Base-by-base conservation (phyloP, 2,329 filamentous ascomycete genomes). In the Talaromyces funiculosus region DNA sequence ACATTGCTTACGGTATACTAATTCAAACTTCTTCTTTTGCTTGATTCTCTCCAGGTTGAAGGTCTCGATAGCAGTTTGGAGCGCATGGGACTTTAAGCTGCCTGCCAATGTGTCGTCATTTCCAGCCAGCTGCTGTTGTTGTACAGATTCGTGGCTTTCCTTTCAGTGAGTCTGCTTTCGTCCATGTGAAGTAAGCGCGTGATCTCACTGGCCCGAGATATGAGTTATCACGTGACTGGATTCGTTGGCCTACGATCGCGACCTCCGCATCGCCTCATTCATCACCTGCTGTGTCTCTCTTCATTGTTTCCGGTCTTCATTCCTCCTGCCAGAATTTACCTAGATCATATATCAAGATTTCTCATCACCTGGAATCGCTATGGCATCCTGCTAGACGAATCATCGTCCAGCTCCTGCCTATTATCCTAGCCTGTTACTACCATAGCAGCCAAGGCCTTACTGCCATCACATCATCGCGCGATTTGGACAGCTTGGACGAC, bases 371-470 rank as follows among this genome's bases (percentile, higher is more conserved):
- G 37, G 29, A 54, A 55, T 61, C 61, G 58, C 55, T 54, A 67
- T 65, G 67, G 40, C 57, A 63, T 65, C 65, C 67, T 72, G 77
- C 78, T 81, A 78, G 77, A 75, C 77, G 53, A n/a, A 53, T 40
- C 35, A 22, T 67, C 70, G 77, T 78, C 77, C 79, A 70, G 77
- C 77, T 72, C 63, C 22, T 69, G 71, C 71, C 69, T 67, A 69
- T 72, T 68, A 65, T 70, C 66, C 72, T 71, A 73, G 72, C 69
- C 69, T 72, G 68, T 72, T 72, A 75, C 75, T 73, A 76, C 70
- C 77, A 74, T 40, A 53, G 45, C 45, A 78, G 76, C 75, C 70
- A 69, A 71, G 73, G 75, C 70, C 71, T 75, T 74, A 22, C 40
- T 53, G 24, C 77, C 73, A 67, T 71, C 73, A 45, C 73, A 73